Evolutionary conservation across 2,329 filamentous ascomycete genomes (phyloP).

Genomic region (Mollisiaceae sp.): DNA sequence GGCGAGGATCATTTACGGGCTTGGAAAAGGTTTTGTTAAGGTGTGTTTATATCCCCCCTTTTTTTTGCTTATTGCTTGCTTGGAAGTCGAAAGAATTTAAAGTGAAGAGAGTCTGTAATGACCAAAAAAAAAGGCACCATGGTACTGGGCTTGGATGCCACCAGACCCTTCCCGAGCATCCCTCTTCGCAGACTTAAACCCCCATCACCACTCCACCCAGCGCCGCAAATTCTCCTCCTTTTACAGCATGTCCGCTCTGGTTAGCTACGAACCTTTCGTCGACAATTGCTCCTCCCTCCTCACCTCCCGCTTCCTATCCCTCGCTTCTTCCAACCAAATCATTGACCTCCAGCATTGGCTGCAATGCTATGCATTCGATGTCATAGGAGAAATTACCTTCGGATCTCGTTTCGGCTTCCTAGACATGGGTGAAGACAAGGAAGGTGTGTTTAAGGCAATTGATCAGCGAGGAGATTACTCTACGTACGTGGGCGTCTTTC

Average conservation of each 20-base stretch:
- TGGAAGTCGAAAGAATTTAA: background rate
- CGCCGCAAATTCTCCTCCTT: constrained; percentile 50
- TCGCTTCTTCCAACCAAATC: constrained; percentile 37
- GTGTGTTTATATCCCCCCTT: constrained; percentile 21
- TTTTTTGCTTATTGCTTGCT: background rate
- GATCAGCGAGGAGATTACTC: constrained; percentile 45
- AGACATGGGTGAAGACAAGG: constrained; percentile 51
- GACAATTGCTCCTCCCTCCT: constrained; percentile 53
- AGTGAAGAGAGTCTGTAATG: background rate
- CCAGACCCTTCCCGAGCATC: constrained; percentile 29
- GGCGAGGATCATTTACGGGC: constrained; percentile 49
- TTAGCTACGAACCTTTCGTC: constrained; percentile 55
- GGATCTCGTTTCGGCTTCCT: constrained; percentile 51
- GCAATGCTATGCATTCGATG: constrained; percentile 56
- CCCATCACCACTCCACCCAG: constrained; percentile 45
- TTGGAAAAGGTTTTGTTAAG: constrained; percentile 45
- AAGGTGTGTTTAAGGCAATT: constrained; percentile 48
- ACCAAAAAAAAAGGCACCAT: constrained; percentile 38
- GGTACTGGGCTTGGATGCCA: constrained; percentile 38
- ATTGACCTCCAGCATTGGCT: constrained; percentile 51
- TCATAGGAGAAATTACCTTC: constrained; percentile 57
- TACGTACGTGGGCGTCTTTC: constrained; percentile 50
- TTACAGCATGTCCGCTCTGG: constrained; percentile 54
- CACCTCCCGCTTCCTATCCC: constrained; percentile 45
- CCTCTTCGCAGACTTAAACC: constrained; percentile 45